Conservation (phyloP, 2,329 filamentous ascomycete genomes). For the Aspergillus melleus region DNA sequence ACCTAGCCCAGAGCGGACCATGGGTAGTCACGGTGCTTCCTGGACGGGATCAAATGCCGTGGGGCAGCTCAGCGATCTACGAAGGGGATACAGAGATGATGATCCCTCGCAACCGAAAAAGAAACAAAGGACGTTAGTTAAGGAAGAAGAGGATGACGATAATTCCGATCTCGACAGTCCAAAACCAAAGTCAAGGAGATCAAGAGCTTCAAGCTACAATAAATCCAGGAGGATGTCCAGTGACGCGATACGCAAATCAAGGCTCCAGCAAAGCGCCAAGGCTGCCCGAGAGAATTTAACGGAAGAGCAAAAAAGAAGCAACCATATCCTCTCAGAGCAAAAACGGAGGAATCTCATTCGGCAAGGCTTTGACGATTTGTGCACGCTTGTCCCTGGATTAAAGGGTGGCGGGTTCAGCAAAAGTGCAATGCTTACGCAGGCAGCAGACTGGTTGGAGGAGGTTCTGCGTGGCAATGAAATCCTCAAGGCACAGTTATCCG, state of each 20-base stretch:
- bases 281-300: conserved; percentile 61
- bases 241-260: conserved; percentile 38
- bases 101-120: conserved; percentile 32
- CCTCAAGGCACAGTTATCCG: conserved; percentile 56
- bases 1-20: conserved; percentile 52
- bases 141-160: conserved; percentile 46
- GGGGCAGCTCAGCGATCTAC: conserved; percentile 9
- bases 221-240: conserved; percentile 34
- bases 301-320: conserved; percentile 78
- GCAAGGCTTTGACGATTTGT: conserved; percentile 78
- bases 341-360: conserved; percentile 81
- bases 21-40: conserved; percentile 10
- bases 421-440: conserved; percentile 73
- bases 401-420: conserved; percentile 77
- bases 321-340: conserved; percentile 85
- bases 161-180: conserved; percentile 36
- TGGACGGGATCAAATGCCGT: conserved; percentile 17
- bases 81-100: conserved; percentile 21
- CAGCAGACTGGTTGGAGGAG: conserved; percentile 75
- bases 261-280: conserved; percentile 31
- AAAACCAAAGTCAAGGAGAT: conserved; percentile 47
- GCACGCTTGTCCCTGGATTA: conserved; percentile 72
- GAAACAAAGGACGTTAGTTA: conserved; percentile 28
- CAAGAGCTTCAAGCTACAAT: conserved; percentile 44
- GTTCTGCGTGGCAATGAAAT: conserved; percentile 67